A percentile compares a stretch with the other conserved stretches of the same genome.
These are phyloP conservation scores for Ustilago lituana DNA, from an alignment of 1,284 basidiomycete species.

Conservation along the genomic window DNA sequence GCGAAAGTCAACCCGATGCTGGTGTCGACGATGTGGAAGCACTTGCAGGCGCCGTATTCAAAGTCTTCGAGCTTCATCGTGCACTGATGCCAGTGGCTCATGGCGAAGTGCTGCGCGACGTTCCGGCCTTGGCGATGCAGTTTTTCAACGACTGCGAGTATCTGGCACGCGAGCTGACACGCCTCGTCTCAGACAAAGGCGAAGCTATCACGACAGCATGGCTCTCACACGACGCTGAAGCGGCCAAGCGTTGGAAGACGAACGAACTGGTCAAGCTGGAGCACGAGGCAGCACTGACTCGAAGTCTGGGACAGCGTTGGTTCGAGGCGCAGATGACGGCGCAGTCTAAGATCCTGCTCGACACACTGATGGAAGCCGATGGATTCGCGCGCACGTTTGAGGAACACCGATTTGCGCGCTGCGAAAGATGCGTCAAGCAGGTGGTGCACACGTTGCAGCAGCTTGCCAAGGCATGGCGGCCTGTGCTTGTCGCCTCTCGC, in stretches of 20 bases:
- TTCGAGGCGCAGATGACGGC: constrained; percentile 55
- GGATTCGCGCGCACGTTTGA: constrained; percentile 79
- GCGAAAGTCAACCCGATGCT: background rate
- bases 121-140: constrained; percentile 76
- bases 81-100: constrained; percentile 82
- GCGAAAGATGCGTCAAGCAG: constrained; percentile 77
- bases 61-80: constrained; percentile 81
- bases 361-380: constrained; percentile 74
- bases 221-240: constrained; percentile 17
- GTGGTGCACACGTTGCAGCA: constrained; percentile 76
- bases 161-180: constrained; percentile 69
- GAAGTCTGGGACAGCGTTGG: constrained; percentile 47
- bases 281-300: constrained; percentile 39
- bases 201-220: constrained; percentile 21
- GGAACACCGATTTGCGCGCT: constrained; percentile 80
- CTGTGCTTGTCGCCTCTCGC: constrained; percentile 66
- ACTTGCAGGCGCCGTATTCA: constrained; percentile 48
- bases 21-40: constrained; percentile 19
- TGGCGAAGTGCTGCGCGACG: constrained; percentile 71
- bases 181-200: constrained; percentile 65
- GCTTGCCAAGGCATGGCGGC: constrained; percentile 79
- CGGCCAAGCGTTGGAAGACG: constrained; percentile 16
- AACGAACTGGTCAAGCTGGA: constrained; percentile 31
- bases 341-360: constrained; percentile 70
- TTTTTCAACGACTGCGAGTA: constrained; percentile 87